A percentile compares a stretch with the other conserved stretches of the same genome.
Evolutionary conservation across 768 basidiomycete genomes (phyloP).

Genomic region (Termitomyces sp.): DNA sequence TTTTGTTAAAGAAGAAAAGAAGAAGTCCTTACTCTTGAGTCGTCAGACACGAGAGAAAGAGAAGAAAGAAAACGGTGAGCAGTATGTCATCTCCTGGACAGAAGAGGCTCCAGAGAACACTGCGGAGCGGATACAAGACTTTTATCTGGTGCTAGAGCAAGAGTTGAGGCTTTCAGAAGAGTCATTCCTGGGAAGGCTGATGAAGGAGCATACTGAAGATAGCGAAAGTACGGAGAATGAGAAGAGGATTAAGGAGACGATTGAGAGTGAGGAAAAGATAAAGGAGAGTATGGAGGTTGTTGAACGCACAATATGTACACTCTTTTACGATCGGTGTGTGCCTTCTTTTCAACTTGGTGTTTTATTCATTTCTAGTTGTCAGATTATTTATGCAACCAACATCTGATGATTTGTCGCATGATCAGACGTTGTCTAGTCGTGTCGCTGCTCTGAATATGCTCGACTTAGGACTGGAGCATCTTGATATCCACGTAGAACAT

Average conservation of each 20-base stretch:
- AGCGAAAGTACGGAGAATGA: slow-evolving; percentile 26
- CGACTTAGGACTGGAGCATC: slow-evolving; percentile 82
- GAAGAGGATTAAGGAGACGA: slow-evolving; percentile 25
- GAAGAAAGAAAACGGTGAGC: slow-evolving; percentile 17
- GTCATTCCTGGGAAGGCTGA: slow-evolving; percentile 24
- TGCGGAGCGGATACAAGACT: slow-evolving; percentile 57
- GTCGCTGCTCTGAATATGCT: slow-evolving; percentile 90
- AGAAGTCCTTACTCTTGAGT: slow-evolving; percentile 1
- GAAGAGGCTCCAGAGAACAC: slow-evolving; percentile 48
- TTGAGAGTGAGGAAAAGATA: slow-evolving; percentile 40
- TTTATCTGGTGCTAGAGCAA: slow-evolving; percentile 62
- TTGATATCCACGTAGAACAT: slow-evolving; percentile 76
- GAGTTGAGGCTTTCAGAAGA: slow-evolving; percentile 45
- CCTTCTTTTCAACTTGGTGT: neutral
- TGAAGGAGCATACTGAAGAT: slow-evolving; percentile 22
- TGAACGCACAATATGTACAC: slow-evolving; percentile 62
- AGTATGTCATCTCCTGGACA: slow-evolving; percentile 37
- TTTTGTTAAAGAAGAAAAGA: slow-evolving; percentile 33
- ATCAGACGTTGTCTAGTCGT: slow-evolving; percentile 83
- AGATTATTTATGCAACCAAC: slow-evolving; percentile 73
- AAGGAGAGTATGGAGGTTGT: slow-evolving; percentile 64
- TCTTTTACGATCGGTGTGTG: slow-evolving; percentile 81
- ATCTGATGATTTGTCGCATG: slow-evolving; percentile 76
- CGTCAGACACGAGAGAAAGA: slow-evolving; percentile 15
- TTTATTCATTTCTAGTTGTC: neutral